Conservation (phyloP, 1,284 basidiomycete species). For the Afroboletus lepidellus region DNA sequence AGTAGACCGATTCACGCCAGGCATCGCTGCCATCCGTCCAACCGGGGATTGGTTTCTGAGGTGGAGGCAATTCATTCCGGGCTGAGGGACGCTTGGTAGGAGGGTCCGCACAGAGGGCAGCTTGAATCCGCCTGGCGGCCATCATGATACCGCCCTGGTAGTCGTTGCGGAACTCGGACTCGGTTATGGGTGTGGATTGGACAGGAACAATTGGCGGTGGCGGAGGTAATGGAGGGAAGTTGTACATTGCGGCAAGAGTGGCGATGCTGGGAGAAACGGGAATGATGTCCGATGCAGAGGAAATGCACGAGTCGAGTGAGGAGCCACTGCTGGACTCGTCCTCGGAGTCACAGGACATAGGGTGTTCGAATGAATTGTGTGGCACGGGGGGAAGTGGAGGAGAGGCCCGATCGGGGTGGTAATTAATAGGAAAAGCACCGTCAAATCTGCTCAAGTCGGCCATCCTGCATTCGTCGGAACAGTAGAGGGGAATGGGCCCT, state of each 20-base stretch:
- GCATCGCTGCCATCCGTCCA: slow-evolving; percentile 68
- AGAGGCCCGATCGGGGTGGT: slow-evolving; percentile 42
- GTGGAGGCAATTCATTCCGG: slow-evolving; percentile 30
- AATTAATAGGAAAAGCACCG: slow-evolving; percentile 45
- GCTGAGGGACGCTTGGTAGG: slow-evolving; percentile 29
- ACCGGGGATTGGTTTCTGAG: slow-evolving; percentile 51
- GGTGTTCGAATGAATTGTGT: slow-evolving; percentile 37
- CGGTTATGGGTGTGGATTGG: slow-evolving; percentile 21
- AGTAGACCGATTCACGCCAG: slow-evolving; percentile 63
- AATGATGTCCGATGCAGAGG: slow-evolving; percentile 30
- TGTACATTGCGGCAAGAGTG: slow-evolving; percentile 51
- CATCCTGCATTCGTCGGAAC: slow-evolving; percentile 70
- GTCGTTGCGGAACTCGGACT: slow-evolving; percentile 35
- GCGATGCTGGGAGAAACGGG: slow-evolving; percentile 45
- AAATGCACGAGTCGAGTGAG: slow-evolving; percentile 40
- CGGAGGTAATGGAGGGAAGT: slow-evolving; percentile 55
- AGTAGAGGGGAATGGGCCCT: slow-evolving; percentile 71
- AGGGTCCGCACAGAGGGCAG: slow-evolving; percentile 45
- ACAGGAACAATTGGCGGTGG: slow-evolving; percentile 41
- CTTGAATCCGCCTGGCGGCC: slow-evolving; percentile 56
- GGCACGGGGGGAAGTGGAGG: slow-evolving; percentile 41
- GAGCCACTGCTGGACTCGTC: slow-evolving; percentile 42
- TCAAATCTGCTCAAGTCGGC: slow-evolving; percentile 49
- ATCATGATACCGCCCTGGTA: slow-evolving; percentile 65
- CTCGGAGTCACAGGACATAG: slow-evolving; percentile 35